Conservation (phyloP, 163 green algal species). For the Trebouxiophyceae sp. region DNA sequence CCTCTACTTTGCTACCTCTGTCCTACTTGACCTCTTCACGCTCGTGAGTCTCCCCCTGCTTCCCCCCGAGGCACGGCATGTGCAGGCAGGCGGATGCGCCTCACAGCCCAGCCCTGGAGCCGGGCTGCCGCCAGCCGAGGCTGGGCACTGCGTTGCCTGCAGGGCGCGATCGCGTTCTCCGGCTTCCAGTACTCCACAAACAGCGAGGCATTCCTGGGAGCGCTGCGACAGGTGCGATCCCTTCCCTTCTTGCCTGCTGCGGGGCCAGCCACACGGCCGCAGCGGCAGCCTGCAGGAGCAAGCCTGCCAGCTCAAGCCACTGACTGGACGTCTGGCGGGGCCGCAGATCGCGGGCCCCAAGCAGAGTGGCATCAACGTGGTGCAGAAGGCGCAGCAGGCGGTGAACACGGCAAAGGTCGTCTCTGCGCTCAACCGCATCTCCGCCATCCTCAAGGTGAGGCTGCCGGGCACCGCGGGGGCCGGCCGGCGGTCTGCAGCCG, state of each 20-base stretch:
- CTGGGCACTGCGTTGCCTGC: too few species aligned
- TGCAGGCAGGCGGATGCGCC: too few species aligned
- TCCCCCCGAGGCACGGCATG: too few species aligned
- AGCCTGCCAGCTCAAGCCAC: too few species aligned
- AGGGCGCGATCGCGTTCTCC: slow-evolving; percentile 12
- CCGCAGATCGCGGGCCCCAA: slow-evolving; percentile 6
- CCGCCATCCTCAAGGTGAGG: slow-evolving; percentile 31
- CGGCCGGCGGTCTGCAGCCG: too few species aligned
- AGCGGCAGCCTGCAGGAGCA: too few species aligned
- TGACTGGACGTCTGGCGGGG: too few species aligned
- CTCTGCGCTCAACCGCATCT: slow-evolving; percentile 29
- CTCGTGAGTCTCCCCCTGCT: slow-evolving; percentile 6
- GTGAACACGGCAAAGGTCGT: slow-evolving; percentile 30
- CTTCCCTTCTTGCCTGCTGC: too few species aligned
- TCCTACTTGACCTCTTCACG: slow-evolving; percentile 25
- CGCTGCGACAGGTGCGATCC: slow-evolving; percentile 21
- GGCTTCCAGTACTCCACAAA: slow-evolving; percentile 24
- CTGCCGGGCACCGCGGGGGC: too few species aligned
- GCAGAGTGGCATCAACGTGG: slow-evolving; percentile 18
- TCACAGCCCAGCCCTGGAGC: too few species aligned
- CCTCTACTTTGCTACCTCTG: slow-evolving; percentile 20
- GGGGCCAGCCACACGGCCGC: too few species aligned
- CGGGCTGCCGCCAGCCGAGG: too few species aligned
- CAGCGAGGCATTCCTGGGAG: slow-evolving; percentile 23
- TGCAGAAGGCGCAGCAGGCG: slow-evolving; percentile 25